Conservation (phyloP, 164 flowering plant genomes). For the Kingdonia uniflora region DNA sequence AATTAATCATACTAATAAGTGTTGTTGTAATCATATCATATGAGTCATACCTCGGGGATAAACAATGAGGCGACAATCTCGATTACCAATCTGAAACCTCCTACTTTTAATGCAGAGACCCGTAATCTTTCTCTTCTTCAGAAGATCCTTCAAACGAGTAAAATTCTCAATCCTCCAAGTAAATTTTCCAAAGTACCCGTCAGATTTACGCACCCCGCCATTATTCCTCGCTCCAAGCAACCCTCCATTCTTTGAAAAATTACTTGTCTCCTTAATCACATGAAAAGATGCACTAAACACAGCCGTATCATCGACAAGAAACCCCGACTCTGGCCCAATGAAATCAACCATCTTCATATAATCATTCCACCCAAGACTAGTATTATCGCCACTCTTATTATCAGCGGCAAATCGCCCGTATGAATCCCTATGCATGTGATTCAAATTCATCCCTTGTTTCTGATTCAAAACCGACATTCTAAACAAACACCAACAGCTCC, state of each 20-base stretch:
- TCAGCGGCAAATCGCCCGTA: conserved; percentile 95
- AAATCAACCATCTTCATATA: conserved; percentile 96
- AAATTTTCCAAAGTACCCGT: conserved; percentile 83
- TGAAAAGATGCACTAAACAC: conserved; percentile 85
- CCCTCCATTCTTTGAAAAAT: conserved; percentile 67
- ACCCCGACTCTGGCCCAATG: conserved; percentile 54
- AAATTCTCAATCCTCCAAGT: conserved; percentile 94
- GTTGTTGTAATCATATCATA: too few relatives aligned
- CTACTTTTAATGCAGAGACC: conserved; percentile 96
- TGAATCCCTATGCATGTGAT: conserved; percentile 83
- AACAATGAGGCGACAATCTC: conserved; percentile 94
- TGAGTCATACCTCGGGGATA: conserved; percentile 80
- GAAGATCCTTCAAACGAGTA: conserved; percentile 79
- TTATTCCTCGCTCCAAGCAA: conserved; percentile 42
- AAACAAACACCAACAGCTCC: conserved; percentile 97
- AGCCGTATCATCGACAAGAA: conserved; percentile 81
- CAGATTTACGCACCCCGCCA: conserved; percentile 61
- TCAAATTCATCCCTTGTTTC: conserved; percentile 61
- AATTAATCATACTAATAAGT: too few relatives aligned
- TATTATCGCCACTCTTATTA: conserved; percentile 88
- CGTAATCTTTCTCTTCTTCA: conserved; percentile 93
- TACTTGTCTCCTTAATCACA: conserved; percentile 79
- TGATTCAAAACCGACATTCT: conserved; percentile 93
- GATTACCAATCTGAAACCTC: conserved; percentile 94
- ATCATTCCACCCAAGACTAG: conserved; percentile 97